phyloP scores from a whole-genome alignment of 495 filamentous ascomycete species.

The Talaromyces trachyspermus region DNA sequence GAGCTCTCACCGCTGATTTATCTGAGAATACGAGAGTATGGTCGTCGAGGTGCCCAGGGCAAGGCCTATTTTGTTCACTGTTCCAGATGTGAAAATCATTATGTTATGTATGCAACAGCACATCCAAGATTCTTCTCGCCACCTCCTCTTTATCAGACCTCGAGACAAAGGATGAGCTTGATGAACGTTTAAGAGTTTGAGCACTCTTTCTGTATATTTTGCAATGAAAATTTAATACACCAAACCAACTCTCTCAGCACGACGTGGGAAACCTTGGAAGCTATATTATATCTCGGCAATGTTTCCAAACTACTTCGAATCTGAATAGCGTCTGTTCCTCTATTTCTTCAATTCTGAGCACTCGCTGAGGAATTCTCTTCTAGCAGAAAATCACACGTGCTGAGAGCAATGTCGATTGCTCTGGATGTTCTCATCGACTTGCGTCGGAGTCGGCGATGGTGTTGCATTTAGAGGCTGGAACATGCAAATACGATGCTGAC shows the following conservation, averaged over 20 bases:
- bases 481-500: background rate
- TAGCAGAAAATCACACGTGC: background rate
- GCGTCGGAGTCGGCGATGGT: background rate
- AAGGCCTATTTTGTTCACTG: too few species aligned
- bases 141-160: background rate
- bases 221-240: background rate
- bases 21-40: too few species aligned
- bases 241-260: background rate
- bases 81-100: too few species aligned
- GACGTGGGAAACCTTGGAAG: background rate
- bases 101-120: background rate
- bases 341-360: background rate
- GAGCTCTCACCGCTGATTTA: too few species aligned
- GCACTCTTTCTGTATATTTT: background rate
- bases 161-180: slow-evolving; percentile 1
- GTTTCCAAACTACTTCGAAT: background rate
- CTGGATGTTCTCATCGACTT: slow-evolving; percentile 1
- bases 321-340: background rate
- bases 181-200: background rate
- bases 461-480: slow-evolving; percentile 1
- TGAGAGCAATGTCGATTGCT: background rate
- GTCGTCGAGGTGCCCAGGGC: too few species aligned
- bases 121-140: background rate
- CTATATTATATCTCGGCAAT: background rate
- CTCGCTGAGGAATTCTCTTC: background rate